Conservation (phyloP, 106 monocot genomes). For the Gastrodia elata region DNA sequence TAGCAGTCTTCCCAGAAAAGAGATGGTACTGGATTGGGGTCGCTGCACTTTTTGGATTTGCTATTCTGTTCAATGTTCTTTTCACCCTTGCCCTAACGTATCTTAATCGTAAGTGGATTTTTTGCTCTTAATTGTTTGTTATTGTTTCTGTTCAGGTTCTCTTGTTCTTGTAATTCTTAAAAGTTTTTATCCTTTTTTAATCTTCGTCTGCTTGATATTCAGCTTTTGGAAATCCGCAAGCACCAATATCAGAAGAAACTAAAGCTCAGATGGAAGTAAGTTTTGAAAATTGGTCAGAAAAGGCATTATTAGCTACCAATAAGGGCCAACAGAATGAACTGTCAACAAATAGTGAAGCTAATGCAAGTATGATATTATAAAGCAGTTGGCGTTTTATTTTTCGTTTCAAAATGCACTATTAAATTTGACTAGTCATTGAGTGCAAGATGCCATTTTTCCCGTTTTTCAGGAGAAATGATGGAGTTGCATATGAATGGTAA, state of each 20-base stretch:
- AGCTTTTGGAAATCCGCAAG: slow-evolving; percentile 65
- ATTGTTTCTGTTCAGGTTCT: no score
- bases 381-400: neutral
- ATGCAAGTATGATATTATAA: slow-evolving; percentile 20
- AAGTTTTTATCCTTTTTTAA: no score
- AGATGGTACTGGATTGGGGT: slow-evolving; percentile 89
- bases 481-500: slow-evolving; percentile 16
- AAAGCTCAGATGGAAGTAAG: slow-evolving; percentile 21
- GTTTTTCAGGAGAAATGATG: slow-evolving; percentile 39
- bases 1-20: slow-evolving; percentile 34
- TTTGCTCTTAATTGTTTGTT: neutral
- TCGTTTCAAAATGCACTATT: neutral
- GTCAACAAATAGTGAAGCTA: slow-evolving; percentile 21
- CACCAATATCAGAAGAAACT: slow-evolving; percentile 48
- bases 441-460: neutral
- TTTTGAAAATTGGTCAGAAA: slow-evolving; percentile 1
- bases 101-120: slow-evolving; percentile 63
- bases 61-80: slow-evolving; percentile 71
- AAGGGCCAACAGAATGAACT: slow-evolving; percentile 10
- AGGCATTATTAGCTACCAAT: neutral
- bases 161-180: neutral
- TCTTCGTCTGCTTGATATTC: neutral
- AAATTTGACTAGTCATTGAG: neutral
- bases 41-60: slow-evolving; percentile 63
- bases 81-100: slow-evolving; percentile 81